A percentile compares a stretch with the other conserved stretches of the same genome.
These are phyloP conservation scores for Loxodes magnus DNA, from an alignment of 73 alveolate species.

Conservation along the genomic window DNA sequence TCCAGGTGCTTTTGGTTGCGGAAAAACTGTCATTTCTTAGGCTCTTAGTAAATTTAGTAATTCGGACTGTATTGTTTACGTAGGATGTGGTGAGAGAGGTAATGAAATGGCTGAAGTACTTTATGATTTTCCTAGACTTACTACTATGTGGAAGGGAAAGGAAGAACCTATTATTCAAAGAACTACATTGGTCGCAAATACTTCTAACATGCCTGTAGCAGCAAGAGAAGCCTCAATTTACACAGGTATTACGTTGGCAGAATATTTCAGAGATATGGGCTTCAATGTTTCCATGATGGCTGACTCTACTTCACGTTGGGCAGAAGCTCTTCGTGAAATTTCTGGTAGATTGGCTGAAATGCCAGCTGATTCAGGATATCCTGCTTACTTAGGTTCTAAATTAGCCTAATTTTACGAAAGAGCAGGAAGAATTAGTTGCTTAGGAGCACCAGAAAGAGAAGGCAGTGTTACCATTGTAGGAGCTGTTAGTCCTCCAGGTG, in stretches of 20 bases:
- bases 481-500: constrained; percentile 88
- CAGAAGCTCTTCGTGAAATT: constrained; percentile 99
- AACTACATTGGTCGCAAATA: constrained; percentile 95
- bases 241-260: constrained; percentile 98
- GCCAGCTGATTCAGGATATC: constrained; percentile 99
- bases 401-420: constrained; percentile 98
- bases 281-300: constrained; percentile 97
- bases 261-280: constrained; percentile 99
- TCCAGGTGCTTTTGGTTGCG: constrained; percentile 99
- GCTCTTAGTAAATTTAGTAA: constrained; percentile 95
- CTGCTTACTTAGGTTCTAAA: constrained; percentile 95
- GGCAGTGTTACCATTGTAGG: constrained; percentile 72
- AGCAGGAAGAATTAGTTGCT: constrained; percentile 96
- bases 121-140: constrained; percentile 92
- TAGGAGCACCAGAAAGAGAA: constrained; percentile 96
- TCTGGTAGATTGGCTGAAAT: constrained; percentile 99
- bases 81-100: constrained; percentile 98
- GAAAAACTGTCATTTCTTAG: constrained; percentile 95
- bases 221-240: constrained; percentile 99
- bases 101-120: constrained; percentile 99
- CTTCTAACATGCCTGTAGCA: constrained; percentile 99
- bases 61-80: constrained; percentile 89
- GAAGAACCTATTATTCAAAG: constrained; percentile 92
- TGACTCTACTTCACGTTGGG: constrained; percentile 99
- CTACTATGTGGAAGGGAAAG: constrained; percentile 24